phyloP scores from a whole-genome alignment of 371 early-diverging fungal genomes.

The Saksenaea vasiformis region DNA sequence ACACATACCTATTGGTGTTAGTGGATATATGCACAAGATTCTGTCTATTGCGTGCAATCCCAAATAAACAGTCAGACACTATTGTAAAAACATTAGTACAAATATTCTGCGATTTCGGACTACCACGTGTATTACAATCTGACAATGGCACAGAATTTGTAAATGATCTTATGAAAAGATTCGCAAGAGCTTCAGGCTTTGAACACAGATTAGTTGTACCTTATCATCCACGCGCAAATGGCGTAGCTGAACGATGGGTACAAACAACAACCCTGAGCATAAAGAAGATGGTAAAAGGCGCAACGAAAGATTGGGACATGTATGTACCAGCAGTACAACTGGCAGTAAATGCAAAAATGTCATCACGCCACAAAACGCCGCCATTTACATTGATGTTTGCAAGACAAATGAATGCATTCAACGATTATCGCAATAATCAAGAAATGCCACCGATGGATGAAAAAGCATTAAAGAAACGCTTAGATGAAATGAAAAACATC shows the following conservation, averaged over 20 bases:
- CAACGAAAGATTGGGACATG: conserved; percentile 22
- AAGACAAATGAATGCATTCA: conserved; percentile 13
- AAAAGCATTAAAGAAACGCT: not conserved
- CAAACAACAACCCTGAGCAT: conserved; percentile 15
- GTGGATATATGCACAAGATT: conserved; percentile 26
- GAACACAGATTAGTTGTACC: conserved; percentile 18
- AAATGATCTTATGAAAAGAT: conserved; percentile 5
- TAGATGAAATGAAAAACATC: conserved; percentile 7
- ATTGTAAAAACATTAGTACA: conserved; percentile 13
- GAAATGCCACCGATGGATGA: not conserved
- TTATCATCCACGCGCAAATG: conserved; percentile 32
- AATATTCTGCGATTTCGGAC: conserved; percentile 24
- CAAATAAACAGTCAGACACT: conserved; percentile 16
- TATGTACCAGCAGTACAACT: conserved; percentile 24
- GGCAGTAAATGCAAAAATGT: conserved; percentile 5
- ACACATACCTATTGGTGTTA: conserved; percentile 20
- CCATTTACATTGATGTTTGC: conserved; percentile 21
- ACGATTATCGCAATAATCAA: not conserved
- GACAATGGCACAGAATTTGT: conserved; percentile 31
- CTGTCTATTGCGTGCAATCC: conserved; percentile 17
- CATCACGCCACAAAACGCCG: not conserved
- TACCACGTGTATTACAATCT: conserved; percentile 22
- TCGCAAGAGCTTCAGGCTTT: conserved; percentile 12
- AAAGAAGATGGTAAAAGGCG: conserved; percentile 13
- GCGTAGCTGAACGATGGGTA: conserved; percentile 22